A percentile compares a stretch with the other conserved stretches of the same genome.
phyloP scores from a whole-genome alignment of 2,329 filamentous ascomycete genomes.

The Pseudofabraea citricarpa region DNA sequence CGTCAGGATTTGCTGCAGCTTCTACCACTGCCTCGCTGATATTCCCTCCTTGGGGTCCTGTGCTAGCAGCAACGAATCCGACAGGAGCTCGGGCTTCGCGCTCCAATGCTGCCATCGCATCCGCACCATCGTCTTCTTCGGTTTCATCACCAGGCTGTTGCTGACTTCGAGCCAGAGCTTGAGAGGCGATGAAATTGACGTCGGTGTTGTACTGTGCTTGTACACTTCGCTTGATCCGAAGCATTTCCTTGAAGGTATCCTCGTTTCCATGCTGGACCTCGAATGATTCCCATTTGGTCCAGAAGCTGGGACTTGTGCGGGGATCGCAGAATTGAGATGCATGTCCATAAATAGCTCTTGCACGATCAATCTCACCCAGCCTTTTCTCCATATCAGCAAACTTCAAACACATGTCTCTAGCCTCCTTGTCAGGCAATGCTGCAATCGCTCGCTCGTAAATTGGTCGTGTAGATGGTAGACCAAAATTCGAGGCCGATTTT shows the following conservation, averaged over 20 bases:
- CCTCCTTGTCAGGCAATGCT: conserved; percentile 87
- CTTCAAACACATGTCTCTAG: conserved; percentile 96
- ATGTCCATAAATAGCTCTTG: conserved; percentile 92
- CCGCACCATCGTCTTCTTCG: conserved; percentile 47
- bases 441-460: conserved; percentile 97
- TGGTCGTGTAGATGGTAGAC: conserved; percentile 84
- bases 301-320: conserved; percentile 82
- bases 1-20: conserved; percentile 69
- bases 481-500: conserved; percentile 97
- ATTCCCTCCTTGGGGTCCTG: conserved; percentile 62
- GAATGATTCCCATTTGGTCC: conserved; percentile 95
- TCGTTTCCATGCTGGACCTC: conserved; percentile 98
- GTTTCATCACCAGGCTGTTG: conserved; percentile 42
- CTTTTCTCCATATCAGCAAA: conserved; percentile 96
- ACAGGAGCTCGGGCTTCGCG: conserved; percentile 81
- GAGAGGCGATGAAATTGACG: conserved; percentile 96
- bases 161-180: conserved; percentile 81
- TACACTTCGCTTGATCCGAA: conserved; percentile 93
- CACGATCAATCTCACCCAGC: conserved; percentile 89
- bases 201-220: conserved; percentile 98
- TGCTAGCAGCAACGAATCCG: conserved; percentile 87
- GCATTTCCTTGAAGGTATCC: conserved; percentile 99
- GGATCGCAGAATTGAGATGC: conserved; percentile 97
- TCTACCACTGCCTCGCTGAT: conserved; percentile 34
- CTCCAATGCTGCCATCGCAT: conserved; percentile 88